Conservation (phyloP, 2,329 filamentous ascomycete species). For the Diplodia mutila region DNA sequence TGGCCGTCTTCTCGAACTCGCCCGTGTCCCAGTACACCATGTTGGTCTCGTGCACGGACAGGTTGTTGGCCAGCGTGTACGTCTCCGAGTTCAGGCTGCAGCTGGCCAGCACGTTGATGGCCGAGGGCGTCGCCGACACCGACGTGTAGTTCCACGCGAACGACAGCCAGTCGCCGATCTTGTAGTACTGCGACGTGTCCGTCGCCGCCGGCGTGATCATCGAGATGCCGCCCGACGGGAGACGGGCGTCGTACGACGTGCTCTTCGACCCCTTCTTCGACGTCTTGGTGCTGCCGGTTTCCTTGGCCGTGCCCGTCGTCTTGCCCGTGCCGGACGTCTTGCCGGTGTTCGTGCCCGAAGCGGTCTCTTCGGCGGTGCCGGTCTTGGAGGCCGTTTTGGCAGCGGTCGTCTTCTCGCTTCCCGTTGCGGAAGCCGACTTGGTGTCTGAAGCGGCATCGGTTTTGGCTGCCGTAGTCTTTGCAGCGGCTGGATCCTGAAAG, state of each 20-base stretch:
- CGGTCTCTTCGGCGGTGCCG: neutral
- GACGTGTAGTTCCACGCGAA: slow-evolving; percentile 73
- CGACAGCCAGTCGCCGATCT: slow-evolving; percentile 64
- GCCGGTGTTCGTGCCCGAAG: neutral
- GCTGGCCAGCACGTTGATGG: slow-evolving; percentile 64
- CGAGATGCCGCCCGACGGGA: slow-evolving; percentile 62
- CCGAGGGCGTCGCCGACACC: slow-evolving; percentile 60
- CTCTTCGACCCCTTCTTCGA: slow-evolving; percentile 25
- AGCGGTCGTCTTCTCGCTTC: slow-evolving; percentile 1
- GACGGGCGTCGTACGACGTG: slow-evolving; percentile 54
- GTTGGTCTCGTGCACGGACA: slow-evolving; percentile 57
- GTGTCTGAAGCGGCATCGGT: neutral
- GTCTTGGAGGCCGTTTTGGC: slow-evolving; percentile 17
- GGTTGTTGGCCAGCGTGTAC: slow-evolving; percentile 66
- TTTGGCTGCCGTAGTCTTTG: neutral
- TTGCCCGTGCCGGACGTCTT: slow-evolving; percentile 7
- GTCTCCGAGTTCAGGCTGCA: slow-evolving; percentile 62
- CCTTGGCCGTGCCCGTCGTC: slow-evolving; percentile 14
- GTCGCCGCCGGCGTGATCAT: slow-evolving; percentile 62
- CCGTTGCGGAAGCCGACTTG: slow-evolving; percentile 1
- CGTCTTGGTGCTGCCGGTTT: slow-evolving; percentile 16
- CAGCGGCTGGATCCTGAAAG: neutral
- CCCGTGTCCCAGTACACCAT: slow-evolving; percentile 64
- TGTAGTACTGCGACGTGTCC: slow-evolving; percentile 62
- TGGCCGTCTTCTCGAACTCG: slow-evolving; percentile 48